These are phyloP conservation scores for Blastocystis sp. DNA, from an alignment of 352 stramenopile genomes.

Conservation along the genomic window DNA sequence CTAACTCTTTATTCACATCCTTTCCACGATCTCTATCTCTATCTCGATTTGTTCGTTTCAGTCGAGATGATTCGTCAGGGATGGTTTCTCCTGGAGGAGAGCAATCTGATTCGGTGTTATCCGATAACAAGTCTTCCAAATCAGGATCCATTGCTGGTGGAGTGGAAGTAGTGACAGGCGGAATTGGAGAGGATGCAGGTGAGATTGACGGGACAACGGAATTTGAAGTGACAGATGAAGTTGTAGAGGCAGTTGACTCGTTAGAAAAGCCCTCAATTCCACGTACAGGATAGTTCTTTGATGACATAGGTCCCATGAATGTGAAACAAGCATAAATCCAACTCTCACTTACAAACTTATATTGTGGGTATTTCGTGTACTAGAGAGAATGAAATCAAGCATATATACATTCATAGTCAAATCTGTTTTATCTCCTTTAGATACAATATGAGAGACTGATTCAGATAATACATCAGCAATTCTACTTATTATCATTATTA, in stretches of 20 bases:
- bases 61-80: not conserved
- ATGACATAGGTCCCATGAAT: not conserved
- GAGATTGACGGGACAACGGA: too few species aligned
- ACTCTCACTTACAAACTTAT: constrained; percentile 21
- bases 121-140: constrained; percentile 1
- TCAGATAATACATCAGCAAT: not conserved
- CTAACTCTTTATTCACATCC: not conserved
- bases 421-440: not conserved
- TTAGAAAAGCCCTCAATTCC: constrained; percentile 10
- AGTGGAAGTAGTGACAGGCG: too few species aligned
- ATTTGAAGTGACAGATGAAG: too few species aligned
- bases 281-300: constrained; percentile 28
- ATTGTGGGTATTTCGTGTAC: not conserved
- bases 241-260: not conserved
- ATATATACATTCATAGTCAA: not conserved
- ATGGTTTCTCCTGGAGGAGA: not conserved
- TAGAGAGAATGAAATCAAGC: not conserved
- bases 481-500: not conserved
- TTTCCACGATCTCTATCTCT: not conserved
- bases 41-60: not conserved
- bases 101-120: not conserved
- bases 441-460: constrained; percentile 9
- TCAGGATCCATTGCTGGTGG: constrained; percentile 18
- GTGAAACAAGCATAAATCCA: constrained; percentile 22
- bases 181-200: too few species aligned